A percentile compares a stretch with the other conserved stretches of the same genome.
Evolutionary conservation across 169 alveolate species (phyloP).

Genomic region (Ichthyophthirius multifiliis): DNA sequence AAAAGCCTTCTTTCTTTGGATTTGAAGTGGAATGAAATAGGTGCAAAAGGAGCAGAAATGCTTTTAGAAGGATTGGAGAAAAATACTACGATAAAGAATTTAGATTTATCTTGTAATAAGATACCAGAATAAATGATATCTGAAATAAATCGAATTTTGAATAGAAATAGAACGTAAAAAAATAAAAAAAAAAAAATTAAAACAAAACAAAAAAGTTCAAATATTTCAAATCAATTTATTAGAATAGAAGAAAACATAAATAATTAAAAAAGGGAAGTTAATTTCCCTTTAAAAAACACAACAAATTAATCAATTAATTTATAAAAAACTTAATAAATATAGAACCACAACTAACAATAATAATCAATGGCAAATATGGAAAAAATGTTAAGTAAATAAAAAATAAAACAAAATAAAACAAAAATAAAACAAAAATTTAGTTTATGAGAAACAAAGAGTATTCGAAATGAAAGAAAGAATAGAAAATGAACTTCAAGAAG

Average conservation of each 20-base stretch:
- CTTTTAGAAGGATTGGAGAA: slow-evolving; percentile 17
- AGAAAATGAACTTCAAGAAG: slow-evolving; percentile 22
- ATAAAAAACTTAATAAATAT: background rate
- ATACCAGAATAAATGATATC: slow-evolving; percentile 39
- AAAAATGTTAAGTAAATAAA: background rate
- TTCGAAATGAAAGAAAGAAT: slow-evolving; percentile 30
- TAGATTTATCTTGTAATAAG: slow-evolving; percentile 39
- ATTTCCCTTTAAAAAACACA: background rate
- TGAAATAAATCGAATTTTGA: slow-evolving; percentile 13
- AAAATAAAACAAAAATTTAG: background rate
- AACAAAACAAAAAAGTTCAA: background rate
- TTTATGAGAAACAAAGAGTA: slow-evolving; percentile 29
- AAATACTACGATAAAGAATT: slow-evolving; percentile 11
- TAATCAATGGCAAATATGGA: background rate
- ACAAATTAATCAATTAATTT: background rate
- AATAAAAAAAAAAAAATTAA: background rate
- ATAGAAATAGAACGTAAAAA: slow-evolving; percentile 20
- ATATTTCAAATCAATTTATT: background rate
- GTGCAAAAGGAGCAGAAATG: slow-evolving; percentile 30
- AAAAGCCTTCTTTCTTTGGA: slow-evolving; percentile 14
- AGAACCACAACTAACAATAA: background rate
- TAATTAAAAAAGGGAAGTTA: background rate
- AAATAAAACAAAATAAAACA: background rate
- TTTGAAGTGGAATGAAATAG: slow-evolving; percentile 42
- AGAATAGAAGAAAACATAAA: background rate